phyloP scores from a whole-genome alignment of 306 rosid species.

The Sesbania bispinosa region DNA sequence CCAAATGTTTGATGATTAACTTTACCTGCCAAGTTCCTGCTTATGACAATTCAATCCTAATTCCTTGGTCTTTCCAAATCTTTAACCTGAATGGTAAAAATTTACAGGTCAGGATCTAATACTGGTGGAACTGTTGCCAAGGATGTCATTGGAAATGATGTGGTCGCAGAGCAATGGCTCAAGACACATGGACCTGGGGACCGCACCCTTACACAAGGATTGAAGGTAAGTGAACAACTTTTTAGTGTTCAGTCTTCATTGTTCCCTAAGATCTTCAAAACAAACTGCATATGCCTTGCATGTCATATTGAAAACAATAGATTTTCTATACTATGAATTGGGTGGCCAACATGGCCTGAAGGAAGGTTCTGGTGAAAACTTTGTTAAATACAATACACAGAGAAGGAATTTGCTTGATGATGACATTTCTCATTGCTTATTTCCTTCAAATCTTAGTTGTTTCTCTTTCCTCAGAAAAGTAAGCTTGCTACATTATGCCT shows the following conservation, averaged over 20 bases:
- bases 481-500: not conserved
- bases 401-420: too few species aligned
- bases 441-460: not conserved
- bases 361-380: too few species aligned
- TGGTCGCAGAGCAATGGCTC: conserved; percentile 70
- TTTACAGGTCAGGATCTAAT: conserved; percentile 59
- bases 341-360: too few species aligned
- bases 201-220: conserved; percentile 86
- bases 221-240: conserved; percentile 48
- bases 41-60: conserved; percentile 8
- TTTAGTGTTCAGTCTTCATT: not conserved
- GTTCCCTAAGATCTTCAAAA: not conserved
- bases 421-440: not conserved
- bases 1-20: not conserved
- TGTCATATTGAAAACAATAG: not conserved
- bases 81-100: not conserved
- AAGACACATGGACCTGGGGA: conserved; percentile 89
- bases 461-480: not conserved
- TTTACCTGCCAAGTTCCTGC: not conserved
- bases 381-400: too few species aligned
- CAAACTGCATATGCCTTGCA: not conserved
- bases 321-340: not conserved
- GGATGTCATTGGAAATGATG: conserved; percentile 90
- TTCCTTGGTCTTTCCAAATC: not conserved
- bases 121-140: conserved; percentile 69